These are phyloP conservation scores for Antrodiella citrinella DNA, from an alignment of 768 basidiomycete species.

Conservation along the genomic window DNA sequence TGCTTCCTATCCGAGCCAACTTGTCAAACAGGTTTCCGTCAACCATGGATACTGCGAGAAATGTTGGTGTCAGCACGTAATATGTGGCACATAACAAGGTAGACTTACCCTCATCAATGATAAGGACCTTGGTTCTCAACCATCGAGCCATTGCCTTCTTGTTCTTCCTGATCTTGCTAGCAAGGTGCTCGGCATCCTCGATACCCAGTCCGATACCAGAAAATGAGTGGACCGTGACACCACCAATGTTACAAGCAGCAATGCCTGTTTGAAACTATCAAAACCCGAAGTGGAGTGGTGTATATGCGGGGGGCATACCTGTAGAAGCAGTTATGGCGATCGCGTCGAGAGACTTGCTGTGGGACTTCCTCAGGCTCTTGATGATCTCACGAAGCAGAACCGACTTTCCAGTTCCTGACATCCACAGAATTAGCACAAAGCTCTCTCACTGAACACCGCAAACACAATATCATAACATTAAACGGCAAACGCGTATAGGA, in stretches of 20 bases:
- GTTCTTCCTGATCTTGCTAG: slow-evolving; percentile 66
- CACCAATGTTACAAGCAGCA: slow-evolving; percentile 96
- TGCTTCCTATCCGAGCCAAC: slow-evolving; percentile 60
- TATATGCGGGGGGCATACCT: slow-evolving; percentile 48
- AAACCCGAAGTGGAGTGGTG: not conserved
- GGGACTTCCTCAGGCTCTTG: slow-evolving; percentile 51
- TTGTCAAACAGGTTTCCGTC: slow-evolving; percentile 93
- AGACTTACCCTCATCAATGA: slow-evolving; percentile 68
- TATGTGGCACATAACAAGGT: not conserved
- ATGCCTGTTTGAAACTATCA: slow-evolving; percentile 52
- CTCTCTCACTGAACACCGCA: not conserved
- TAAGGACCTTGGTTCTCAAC: slow-evolving; percentile 76
- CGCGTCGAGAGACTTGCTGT: slow-evolving; percentile 50
- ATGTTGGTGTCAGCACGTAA: not conserved
- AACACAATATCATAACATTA: no score
- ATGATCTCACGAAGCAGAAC: slow-evolving; percentile 92
- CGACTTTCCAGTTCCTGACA: slow-evolving; percentile 89
- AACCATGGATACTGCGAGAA: slow-evolving; percentile 83
- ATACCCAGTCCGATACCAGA: slow-evolving; percentile 86
- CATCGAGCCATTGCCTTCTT: slow-evolving; percentile 77
- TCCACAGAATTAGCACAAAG: slow-evolving; percentile 11
- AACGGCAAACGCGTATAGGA: no score
- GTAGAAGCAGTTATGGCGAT: slow-evolving; percentile 95
- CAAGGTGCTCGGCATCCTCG: slow-evolving; percentile 54
- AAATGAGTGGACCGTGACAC: slow-evolving; percentile 92